Conservation (phyloP, 1,284 basidiomycete genomes). For the Cystobasidium slooffiae region DNA sequence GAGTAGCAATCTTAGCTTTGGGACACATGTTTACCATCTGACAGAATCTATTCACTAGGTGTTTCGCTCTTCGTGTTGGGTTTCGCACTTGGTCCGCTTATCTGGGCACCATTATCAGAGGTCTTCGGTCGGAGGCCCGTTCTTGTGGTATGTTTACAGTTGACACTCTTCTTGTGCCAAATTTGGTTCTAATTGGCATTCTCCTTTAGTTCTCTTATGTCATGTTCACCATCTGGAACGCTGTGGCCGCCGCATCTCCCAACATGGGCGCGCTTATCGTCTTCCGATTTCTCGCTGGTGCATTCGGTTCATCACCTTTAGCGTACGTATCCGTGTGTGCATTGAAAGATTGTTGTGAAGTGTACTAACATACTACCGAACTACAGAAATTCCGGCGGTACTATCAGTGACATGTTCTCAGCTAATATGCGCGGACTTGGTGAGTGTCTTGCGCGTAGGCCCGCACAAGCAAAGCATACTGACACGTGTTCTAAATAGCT, state of each 20-base stretch:
- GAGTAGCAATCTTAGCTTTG: not conserved
- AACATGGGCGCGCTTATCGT: slow-evolving; percentile 66
- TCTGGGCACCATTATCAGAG: slow-evolving; percentile 63
- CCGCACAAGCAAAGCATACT: not conserved
- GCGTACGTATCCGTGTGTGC: slow-evolving; percentile 55
- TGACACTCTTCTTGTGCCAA: slow-evolving; percentile 64
- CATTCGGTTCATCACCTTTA: slow-evolving; percentile 65
- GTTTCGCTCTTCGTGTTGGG: slow-evolving; percentile 47
- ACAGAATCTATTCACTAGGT: not conserved
- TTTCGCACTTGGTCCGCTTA: slow-evolving; percentile 47
- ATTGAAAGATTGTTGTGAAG: not conserved
- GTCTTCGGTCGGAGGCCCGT: slow-evolving; percentile 64
- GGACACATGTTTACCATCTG: not conserved
- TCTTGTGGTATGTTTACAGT: slow-evolving; percentile 66
- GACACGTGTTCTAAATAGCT: not conserved
- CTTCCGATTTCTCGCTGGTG: slow-evolving; percentile 67
- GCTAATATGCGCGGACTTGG: slow-evolving; percentile 38
- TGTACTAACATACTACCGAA: not conserved
- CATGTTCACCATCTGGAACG: slow-evolving; percentile 67
- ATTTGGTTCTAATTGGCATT: not conserved
- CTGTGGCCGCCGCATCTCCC: slow-evolving; percentile 67
- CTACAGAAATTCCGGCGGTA: slow-evolving; percentile 63
- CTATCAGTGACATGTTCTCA: slow-evolving; percentile 63
- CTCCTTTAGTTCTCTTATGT: slow-evolving; percentile 59
- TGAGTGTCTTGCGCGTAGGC: not conserved